Base-by-base conservation (phyloP, 2,329 filamentous ascomycete species). In the Xylariaceae sp. region DNA sequence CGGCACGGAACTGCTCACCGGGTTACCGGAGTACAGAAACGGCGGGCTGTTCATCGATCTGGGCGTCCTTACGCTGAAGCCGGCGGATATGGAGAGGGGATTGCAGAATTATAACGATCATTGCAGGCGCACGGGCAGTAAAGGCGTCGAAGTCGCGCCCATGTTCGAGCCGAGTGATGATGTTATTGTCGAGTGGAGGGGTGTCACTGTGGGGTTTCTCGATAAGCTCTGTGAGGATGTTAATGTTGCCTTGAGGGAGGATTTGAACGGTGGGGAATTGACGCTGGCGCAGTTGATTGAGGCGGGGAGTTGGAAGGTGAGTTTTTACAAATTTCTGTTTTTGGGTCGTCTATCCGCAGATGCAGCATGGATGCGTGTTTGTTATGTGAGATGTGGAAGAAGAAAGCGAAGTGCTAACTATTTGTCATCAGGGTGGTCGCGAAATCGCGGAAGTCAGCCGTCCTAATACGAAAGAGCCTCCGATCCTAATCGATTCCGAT, bases 391-490 rank as follows among this genome's bases (percentile, higher is more conserved):
- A 33, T 43, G 17, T n/a, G 9, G n/a, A 19, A 6, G 19, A 26
- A 19, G 3, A 8, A 36, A 56, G 64, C n/a, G n/a, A n/a, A n/a
- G n/a, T 34, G 29, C 49, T 70, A 69, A 69, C 71, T 17, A 34
- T 34, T 29, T 23, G 16, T 19, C 17, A 49, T 52, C 56, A 85
- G 93, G 94, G 94, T 67, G 95, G 95, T 58, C 88, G 95, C 71
- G 95, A 98, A 77, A 90, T 98, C 72, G 95, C 95, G 62, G 94
- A 97, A 78, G 92, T 97, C 63, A 94, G 92, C 66, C 84, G 95
- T 66, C 95, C 95, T 19, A 98, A 97, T 70, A 98, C 95, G 49
- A 96, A 95, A 77, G 92, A 96, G 73, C 92, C 94, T 28, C 95
- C 95, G 4, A 98, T 99, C 71, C 87, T 97, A 77, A 97, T 98